Evolutionary conservation across 2,329 filamentous ascomycete genomes (phyloP).

Genomic region (Mycosphaerella arachidis): DNA sequence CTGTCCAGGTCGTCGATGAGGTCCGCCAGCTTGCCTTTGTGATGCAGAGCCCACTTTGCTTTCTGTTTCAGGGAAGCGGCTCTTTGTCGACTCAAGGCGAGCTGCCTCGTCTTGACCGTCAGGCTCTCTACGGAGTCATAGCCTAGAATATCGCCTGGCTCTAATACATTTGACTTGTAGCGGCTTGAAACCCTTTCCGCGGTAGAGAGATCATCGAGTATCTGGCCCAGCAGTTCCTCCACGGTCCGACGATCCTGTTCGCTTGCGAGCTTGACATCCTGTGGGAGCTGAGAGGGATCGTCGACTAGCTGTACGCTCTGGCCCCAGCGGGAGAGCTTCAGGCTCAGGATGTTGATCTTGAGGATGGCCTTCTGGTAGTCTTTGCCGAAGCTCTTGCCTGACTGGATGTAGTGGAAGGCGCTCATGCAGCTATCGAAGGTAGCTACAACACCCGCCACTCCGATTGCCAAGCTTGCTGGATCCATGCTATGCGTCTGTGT

Average conservation of each 20-base stretch:
- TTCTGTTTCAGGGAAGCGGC: background rate
- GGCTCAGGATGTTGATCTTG: slow-evolving; percentile 9
- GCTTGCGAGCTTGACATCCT: background rate
- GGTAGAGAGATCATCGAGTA: slow-evolving; percentile 3
- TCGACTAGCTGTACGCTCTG: slow-evolving; percentile 4
- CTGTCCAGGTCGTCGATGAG: slow-evolving; percentile 1
- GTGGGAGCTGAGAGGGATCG: background rate
- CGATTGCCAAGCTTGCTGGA: slow-evolving; percentile 17
- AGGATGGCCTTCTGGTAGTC: slow-evolving; percentile 36
- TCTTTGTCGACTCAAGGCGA: slow-evolving; percentile 1
- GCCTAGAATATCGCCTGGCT: background rate
- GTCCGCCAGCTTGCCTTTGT: slow-evolving; percentile 7
- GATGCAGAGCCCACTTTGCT: slow-evolving; percentile 12
- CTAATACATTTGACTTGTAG: background rate
- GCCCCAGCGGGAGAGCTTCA: slow-evolving; percentile 14
- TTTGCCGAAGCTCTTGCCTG: slow-evolving; percentile 33
- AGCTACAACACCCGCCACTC: slow-evolving; percentile 35
- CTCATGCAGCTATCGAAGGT: slow-evolving; percentile 39
- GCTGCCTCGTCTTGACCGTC: background rate
- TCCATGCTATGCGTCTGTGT: slow-evolving; percentile 1
- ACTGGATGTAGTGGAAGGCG: slow-evolving; percentile 41
- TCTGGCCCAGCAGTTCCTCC: slow-evolving; percentile 5
- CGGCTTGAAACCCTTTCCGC: background rate
- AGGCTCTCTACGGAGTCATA: background rate
- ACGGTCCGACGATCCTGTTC: background rate